Evolutionary conservation across 1,284 basidiomycete genomes (phyloP).

Genomic region (Leccinum insolens): DNA sequence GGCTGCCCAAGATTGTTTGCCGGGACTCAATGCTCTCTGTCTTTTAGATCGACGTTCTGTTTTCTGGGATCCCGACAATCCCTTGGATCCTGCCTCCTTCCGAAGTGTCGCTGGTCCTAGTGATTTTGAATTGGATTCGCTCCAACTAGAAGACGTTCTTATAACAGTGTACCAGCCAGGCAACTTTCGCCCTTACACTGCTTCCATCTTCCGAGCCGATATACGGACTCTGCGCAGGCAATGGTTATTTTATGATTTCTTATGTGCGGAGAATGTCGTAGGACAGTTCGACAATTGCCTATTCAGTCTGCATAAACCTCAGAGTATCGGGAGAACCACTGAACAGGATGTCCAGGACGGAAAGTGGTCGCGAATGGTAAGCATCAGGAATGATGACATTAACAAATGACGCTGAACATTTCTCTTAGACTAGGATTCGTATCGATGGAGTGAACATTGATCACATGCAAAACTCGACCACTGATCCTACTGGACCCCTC

Average conservation of each 20-base stretch:
- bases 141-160: constrained; percentile 91
- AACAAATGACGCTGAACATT: constrained; percentile 8
- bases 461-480: constrained; percentile 87
- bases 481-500: constrained; percentile 80
- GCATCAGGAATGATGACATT: constrained; percentile 23
- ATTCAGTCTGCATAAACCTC: constrained; percentile 95
- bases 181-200: constrained; percentile 91
- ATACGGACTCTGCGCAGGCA: constrained; percentile 86
- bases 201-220: constrained; percentile 95
- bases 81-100: constrained; percentile 79
- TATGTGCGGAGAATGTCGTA: constrained; percentile 92
- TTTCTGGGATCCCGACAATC: constrained; percentile 81
- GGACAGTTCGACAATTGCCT: constrained; percentile 98
- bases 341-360: constrained; percentile 82
- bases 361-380: constrained; percentile 88
- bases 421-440: constrained; percentile 82
- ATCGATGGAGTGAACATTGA: constrained; percentile 98
- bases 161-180: constrained; percentile 95
- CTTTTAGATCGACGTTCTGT: constrained; percentile 85
- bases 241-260: constrained; percentile 95
- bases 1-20: not conserved
- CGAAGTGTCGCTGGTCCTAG: constrained; percentile 75
- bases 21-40: not conserved
- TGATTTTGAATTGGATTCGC: constrained; percentile 91
- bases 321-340: constrained; percentile 91